Percentiles rank a stretch among this genome's conserved stretches.
Evolutionary conservation across 2,329 filamentous ascomycete species (phyloP).

Genomic region (Pyricularia pennisetigena): DNA sequence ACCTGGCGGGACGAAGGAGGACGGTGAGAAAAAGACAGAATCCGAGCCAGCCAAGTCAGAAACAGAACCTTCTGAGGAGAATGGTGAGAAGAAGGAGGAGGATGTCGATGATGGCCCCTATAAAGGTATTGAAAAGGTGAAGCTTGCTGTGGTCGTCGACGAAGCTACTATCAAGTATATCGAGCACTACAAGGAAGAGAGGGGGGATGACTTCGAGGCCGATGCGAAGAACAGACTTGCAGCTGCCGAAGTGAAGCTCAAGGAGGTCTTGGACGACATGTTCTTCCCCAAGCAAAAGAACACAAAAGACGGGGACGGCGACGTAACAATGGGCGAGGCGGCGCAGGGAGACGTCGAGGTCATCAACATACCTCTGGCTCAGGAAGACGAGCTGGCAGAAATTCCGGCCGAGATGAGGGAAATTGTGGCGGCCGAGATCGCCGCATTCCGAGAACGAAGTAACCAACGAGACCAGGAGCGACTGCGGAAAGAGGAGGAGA

Average conservation of each 20-base stretch:
- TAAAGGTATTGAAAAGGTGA: constrained; percentile 56
- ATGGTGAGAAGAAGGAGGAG: constrained; percentile 20
- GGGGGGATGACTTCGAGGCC: constrained; percentile 51
- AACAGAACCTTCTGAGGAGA: constrained; percentile 19
- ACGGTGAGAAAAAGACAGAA: not conserved
- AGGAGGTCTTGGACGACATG: constrained; percentile 58
- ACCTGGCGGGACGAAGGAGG: constrained; percentile 17
- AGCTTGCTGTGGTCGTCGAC: constrained; percentile 68
- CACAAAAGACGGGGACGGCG: constrained; percentile 52
- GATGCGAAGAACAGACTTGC: constrained; percentile 62
- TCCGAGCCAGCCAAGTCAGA: constrained; percentile 24
- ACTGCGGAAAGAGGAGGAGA: constrained; percentile 78
- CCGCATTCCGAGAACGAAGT: constrained; percentile 86
- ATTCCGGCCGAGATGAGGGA: constrained; percentile 95
- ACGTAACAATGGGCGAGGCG: constrained; percentile 56
- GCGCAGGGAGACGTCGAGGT: constrained; percentile 65
- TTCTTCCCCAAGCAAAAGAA: constrained; percentile 52
- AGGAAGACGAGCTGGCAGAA: constrained; percentile 89
- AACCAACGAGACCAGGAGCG: constrained; percentile 83
- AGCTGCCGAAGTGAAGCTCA: constrained; percentile 56
- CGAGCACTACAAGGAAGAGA: constrained; percentile 65
- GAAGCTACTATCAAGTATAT: constrained; percentile 75
- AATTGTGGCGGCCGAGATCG: constrained; percentile 87
- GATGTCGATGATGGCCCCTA: constrained; percentile 29
- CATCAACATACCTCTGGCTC: constrained; percentile 76